Conservation (phyloP, 441 rosid species). For the Populus hybrid region DNA sequence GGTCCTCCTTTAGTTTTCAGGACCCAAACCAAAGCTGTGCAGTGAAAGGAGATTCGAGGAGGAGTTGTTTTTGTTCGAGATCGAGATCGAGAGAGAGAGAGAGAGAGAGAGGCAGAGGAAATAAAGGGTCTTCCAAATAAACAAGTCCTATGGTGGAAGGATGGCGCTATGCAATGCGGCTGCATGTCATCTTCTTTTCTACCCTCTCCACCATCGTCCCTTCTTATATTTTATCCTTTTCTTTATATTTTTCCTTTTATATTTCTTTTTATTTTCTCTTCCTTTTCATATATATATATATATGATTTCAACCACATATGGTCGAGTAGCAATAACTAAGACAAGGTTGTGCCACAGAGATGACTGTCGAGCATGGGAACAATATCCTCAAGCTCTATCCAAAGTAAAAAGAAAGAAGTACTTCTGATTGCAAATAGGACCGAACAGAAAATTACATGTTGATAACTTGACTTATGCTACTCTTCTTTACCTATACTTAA, state of each 20-base stretch:
- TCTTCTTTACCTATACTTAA: neutral
- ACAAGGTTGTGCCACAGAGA: no score
- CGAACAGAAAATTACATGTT: neutral
- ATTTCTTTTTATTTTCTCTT: neutral
- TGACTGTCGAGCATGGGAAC: neutral
- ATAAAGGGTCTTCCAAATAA: neutral
- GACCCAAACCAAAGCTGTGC: neutral
- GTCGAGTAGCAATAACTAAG: no score
- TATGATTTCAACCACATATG: no score
- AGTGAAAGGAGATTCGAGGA: neutral
- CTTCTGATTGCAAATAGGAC: neutral
- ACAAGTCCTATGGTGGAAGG: no score
- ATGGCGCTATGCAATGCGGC: no score
- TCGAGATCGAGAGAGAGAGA: no score
- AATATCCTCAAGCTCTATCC: neutral
- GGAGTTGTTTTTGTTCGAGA: neutral
- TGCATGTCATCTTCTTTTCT: slow-evolving; percentile 22
- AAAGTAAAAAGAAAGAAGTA: neutral
- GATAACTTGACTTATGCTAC: neutral
- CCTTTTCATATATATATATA: neutral
- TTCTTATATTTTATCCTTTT: no score
- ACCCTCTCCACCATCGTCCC: neutral
- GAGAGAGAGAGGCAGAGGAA: neutral
- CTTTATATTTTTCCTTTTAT: no score
- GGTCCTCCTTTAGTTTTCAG: neutral